Conservation (phyloP, 2,329 filamentous ascomycete species). For the Xylariomycetidae sp. region DNA sequence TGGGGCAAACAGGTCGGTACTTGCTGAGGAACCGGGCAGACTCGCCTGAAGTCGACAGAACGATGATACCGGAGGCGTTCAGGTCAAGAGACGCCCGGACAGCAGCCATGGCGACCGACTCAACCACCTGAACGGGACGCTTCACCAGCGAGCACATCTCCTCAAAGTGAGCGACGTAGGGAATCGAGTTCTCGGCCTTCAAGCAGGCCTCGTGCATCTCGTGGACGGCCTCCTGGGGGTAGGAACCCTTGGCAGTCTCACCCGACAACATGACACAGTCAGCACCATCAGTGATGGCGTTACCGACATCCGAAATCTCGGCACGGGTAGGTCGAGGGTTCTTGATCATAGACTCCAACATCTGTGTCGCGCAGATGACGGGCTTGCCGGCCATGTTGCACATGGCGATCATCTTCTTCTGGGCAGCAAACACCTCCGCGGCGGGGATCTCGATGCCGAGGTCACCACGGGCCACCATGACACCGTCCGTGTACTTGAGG, state of each 20-base stretch:
- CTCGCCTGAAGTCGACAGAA: conserved; percentile 90
- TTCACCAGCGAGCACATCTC: conserved; percentile 81
- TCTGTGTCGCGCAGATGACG: conserved; percentile 97
- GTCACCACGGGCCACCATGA: conserved; percentile 99
- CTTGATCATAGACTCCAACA: conserved; percentile 99
- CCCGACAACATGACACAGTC: conserved; percentile 99
- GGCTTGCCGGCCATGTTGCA: conserved; percentile 99
- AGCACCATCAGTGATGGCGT: conserved; percentile 93
- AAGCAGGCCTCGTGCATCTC: conserved; percentile 99
- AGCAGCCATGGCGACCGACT: conserved; percentile 95
- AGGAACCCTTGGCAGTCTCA: conserved; percentile 96
- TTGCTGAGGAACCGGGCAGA: conserved; percentile 95
- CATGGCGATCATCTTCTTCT: conserved; percentile 99
- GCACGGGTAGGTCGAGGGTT: conserved; percentile 97
- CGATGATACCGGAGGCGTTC: conserved; percentile 92
- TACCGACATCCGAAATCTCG: conserved; percentile 97
- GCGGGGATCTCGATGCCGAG: conserved; percentile 98
- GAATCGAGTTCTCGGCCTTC: conserved; percentile 93
- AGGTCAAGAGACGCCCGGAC: conserved; percentile 94
- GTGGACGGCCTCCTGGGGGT: conserved; percentile 83
- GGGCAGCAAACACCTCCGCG: conserved; percentile 95
- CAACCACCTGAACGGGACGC: conserved; percentile 78
- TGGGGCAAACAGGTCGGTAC: conserved; percentile 97
- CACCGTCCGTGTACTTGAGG: conserved; percentile 89
- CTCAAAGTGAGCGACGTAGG: conserved; percentile 94